Evolutionary conservation across 106 monocot species (phyloP).

Genomic region (Agapanthus africanus): DNA sequence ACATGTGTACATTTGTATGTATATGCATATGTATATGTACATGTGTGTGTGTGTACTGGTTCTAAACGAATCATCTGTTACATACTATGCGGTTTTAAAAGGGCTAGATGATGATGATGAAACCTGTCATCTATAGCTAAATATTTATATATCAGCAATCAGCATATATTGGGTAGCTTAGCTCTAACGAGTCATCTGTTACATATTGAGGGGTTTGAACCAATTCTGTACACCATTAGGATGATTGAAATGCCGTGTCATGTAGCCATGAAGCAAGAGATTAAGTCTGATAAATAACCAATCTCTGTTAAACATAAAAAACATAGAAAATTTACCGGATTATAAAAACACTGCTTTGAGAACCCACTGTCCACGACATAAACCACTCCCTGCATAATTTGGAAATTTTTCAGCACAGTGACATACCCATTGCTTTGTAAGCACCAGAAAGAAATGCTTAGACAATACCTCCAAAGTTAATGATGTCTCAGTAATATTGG

Average conservation of each 20-base stretch:
- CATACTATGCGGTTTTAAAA: too few species aligned
- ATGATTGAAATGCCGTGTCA: background rate
- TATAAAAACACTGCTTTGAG: conserved; percentile 90
- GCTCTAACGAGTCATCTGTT: background rate
- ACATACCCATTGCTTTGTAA: background rate
- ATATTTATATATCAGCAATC: too few species aligned
- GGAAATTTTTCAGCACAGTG: background rate
- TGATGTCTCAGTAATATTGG: conserved; percentile 99
- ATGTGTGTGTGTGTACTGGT: too few species aligned
- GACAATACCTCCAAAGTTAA: conserved; percentile 80
- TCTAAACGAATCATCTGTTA: too few species aligned
- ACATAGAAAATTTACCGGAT: conserved; percentile 53
- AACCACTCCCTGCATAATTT: conserved; percentile 59
- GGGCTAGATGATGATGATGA: too few species aligned
- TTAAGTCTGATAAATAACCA: background rate
- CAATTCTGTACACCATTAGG: background rate
- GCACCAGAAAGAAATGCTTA: background rate
- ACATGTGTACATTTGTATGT: too few species aligned
- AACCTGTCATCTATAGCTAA: too few species aligned
- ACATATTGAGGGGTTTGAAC: background rate
- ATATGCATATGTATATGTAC: too few species aligned
- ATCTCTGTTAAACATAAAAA: too few species aligned
- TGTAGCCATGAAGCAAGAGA: background rate
- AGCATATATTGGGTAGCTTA: background rate
- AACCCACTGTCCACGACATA: conserved; percentile 90